Evolutionary conservation across 768 basidiomycete species (phyloP).

Genomic region (Gymnopilus junonius): DNA sequence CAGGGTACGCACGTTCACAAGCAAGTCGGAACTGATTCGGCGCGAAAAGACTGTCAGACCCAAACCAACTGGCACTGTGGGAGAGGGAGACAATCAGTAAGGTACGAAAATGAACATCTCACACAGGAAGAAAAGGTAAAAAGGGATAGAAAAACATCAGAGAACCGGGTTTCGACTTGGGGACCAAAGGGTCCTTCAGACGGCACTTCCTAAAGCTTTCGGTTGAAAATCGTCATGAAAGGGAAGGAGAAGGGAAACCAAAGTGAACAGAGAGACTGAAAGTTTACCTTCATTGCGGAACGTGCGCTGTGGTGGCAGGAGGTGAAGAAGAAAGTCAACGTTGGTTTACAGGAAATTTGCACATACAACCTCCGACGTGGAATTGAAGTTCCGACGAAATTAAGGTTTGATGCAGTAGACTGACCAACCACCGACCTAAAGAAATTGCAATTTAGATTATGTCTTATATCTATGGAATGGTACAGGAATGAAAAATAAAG

Average conservation of each 20-base stretch:
- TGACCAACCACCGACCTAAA: no score
- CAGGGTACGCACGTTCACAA: slow-evolving; percentile 19
- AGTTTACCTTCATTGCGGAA: slow-evolving; percentile 7
- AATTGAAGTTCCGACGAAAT: neutral
- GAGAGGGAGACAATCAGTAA: slow-evolving; percentile 18
- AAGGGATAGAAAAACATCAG: slow-evolving; percentile 41
- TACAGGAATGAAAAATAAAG: no score
- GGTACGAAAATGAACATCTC: slow-evolving; percentile 4
- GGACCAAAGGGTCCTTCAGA: slow-evolving; percentile 50
- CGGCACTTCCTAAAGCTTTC: slow-evolving; percentile 63
- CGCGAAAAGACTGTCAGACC: neutral
- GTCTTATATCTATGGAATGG: no score
- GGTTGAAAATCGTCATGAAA: slow-evolving; percentile 50
- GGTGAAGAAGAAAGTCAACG: neutral
- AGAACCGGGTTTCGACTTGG: slow-evolving; percentile 58
- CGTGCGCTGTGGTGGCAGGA: neutral
- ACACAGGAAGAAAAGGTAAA: slow-evolving; percentile 11
- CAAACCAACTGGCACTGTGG: neutral
- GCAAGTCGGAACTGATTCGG: neutral
- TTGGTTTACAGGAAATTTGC: neutral
- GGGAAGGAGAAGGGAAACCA: slow-evolving; percentile 3
- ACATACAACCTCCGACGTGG: neutral
- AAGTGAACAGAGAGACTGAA: neutral
- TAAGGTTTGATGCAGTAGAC: neutral
- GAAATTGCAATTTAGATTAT: no score